A percentile compares a stretch with the other conserved stretches of the same genome.
Evolutionary conservation across 1,284 basidiomycete genomes (phyloP).

Genomic region (Austropuccinia psidii): DNA sequence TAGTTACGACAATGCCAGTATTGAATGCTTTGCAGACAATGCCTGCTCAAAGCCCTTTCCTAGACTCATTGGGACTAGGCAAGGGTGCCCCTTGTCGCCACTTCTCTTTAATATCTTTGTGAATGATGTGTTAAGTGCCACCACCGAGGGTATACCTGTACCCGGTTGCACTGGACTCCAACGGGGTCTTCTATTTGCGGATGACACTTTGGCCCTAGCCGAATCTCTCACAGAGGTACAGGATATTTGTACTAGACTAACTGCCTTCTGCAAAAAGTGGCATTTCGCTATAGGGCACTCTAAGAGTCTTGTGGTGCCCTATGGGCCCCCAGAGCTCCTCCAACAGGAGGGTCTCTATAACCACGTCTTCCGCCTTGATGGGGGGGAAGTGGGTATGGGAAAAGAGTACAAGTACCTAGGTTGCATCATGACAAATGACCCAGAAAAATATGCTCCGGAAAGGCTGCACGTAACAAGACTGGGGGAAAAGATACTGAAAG

Average conservation of each 20-base stretch:
- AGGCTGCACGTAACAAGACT: not conserved
- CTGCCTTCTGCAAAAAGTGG: not conserved
- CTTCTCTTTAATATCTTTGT: slow-evolving; percentile 19
- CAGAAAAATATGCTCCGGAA: not conserved
- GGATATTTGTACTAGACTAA: not conserved
- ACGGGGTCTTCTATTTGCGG: slow-evolving; percentile 5
- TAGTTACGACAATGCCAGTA: not conserved
- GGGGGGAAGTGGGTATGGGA: not conserved
- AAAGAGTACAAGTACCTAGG: not conserved
- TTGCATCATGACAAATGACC: not conserved
- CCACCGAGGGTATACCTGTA: not conserved
- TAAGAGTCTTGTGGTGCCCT: not conserved
- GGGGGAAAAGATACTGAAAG: not conserved
- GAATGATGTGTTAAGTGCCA: not conserved
- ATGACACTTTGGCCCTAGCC: slow-evolving; percentile 9
- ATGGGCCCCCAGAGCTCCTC: not conserved
- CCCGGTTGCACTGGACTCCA: not conserved
- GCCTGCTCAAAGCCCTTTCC: not conserved
- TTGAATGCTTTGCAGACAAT: not conserved
- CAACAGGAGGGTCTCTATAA: too few relatives aligned
- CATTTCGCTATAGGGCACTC: slow-evolving; percentile 9
- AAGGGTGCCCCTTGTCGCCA: slow-evolving; percentile 2
- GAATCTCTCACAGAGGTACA: not conserved
- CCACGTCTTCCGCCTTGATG: not conserved
- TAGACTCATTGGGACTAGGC: not conserved